These are phyloP conservation scores for Stentor roeselii DNA, from an alignment of 73 alveolate species.

Conservation along the genomic window DNA sequence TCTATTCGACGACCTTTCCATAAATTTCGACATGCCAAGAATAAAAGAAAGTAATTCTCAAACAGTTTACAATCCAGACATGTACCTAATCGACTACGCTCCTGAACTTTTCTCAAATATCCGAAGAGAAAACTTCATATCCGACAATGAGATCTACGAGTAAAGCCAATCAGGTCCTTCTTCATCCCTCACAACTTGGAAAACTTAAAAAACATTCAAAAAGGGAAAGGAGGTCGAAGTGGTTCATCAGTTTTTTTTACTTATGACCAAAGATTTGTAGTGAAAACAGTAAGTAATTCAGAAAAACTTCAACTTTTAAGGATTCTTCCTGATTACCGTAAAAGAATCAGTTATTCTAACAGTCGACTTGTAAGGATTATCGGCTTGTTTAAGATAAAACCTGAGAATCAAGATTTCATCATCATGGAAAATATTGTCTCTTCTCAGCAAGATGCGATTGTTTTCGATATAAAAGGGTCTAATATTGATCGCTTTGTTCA, in stretches of 20 bases:
- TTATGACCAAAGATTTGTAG: background rate
- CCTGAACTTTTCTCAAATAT: background rate
- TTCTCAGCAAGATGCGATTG: background rate
- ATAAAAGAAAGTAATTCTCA: background rate
- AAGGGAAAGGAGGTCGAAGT: background rate
- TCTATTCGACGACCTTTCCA: background rate
- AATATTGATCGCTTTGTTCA: background rate
- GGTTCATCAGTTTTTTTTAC: background rate
- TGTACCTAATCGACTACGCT: background rate
- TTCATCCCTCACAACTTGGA: background rate
- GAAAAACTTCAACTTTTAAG: background rate
- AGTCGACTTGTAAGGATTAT: background rate
- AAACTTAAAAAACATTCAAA: background rate
- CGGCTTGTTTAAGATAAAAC: background rate
- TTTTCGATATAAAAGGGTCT: slow-evolving; percentile 19
- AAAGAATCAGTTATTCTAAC: background rate
- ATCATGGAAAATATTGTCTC: slow-evolving; percentile 21
- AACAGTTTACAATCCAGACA: slow-evolving; percentile 8
- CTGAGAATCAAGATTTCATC: background rate
- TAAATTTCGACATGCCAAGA: background rate
- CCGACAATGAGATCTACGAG: background rate
- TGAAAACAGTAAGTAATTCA: background rate
- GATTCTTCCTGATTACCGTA: background rate
- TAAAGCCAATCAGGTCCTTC: background rate
- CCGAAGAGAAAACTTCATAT: background rate